A percentile compares a stretch with the other conserved stretches of the same genome.
Conservation (phyloP, 208 protist species). For the Balamuthia mandrillaris region DNA sequence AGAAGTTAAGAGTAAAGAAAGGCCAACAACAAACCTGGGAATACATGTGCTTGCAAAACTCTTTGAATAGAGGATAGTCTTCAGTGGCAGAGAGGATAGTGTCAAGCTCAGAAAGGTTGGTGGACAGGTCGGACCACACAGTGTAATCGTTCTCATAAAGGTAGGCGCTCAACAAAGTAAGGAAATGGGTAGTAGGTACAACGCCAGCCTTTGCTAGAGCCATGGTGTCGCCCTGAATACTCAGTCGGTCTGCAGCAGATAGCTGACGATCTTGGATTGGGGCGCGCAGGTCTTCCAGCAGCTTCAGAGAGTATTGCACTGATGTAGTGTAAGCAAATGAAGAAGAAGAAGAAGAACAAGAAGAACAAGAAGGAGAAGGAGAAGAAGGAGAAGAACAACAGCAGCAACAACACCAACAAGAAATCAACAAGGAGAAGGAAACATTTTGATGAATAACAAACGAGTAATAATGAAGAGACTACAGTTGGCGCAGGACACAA, state of each 20-base stretch:
- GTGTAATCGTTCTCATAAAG: constrained; percentile 37
- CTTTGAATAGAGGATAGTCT: background rate
- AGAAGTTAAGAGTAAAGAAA: background rate
- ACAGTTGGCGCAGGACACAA: too few relatives aligned
- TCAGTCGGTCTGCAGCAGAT: background rate
- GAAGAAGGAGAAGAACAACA: too few relatives aligned
- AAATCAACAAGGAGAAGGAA: too few relatives aligned
- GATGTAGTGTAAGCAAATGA: too few relatives aligned
- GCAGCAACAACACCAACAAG: too few relatives aligned
- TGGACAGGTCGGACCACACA: constrained; percentile 7
- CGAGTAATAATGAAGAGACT: too few relatives aligned
- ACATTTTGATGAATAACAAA: too few relatives aligned
- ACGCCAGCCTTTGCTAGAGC: constrained; percentile 19
- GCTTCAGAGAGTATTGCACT: constrained; percentile 25
- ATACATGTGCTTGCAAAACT: background rate
- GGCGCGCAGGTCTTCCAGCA: background rate
- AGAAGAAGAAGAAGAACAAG: too few relatives aligned
- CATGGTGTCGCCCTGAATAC: constrained; percentile 36
- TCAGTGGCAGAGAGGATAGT: background rate
- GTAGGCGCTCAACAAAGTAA: constrained; percentile 23
- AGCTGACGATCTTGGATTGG: constrained; percentile 8
- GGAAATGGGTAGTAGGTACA: background rate
- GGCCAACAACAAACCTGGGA: background rate
- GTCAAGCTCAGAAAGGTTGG: constrained; percentile 1
- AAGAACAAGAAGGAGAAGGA: too few relatives aligned